A percentile compares a stretch with the other conserved stretches of the same genome.
phyloP scores from a whole-genome alignment of 2,329 filamentous ascomycete species.

The Thelonectria olida region DNA sequence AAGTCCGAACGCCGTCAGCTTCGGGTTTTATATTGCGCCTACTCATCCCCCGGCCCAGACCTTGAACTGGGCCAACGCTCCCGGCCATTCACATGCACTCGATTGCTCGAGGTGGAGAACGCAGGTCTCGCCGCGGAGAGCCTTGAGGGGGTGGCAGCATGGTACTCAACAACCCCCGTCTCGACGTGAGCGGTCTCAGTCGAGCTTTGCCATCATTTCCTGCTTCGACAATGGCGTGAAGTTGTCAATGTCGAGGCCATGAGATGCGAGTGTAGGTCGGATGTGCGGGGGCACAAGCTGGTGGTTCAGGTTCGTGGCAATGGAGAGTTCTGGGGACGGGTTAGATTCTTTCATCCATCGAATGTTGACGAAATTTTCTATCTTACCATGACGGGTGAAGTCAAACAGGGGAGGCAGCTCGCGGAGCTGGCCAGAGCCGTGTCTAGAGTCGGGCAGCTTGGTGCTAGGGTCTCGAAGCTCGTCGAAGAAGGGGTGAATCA shows the following conservation, averaged over 20 bases:
- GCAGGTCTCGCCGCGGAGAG: slow-evolving; percentile 42
- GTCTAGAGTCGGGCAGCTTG: slow-evolving; percentile 91
- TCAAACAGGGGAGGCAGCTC: slow-evolving; percentile 91
- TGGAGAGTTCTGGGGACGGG: slow-evolving; percentile 82
- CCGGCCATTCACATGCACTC: slow-evolving; percentile 41
- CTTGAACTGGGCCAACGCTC: slow-evolving; percentile 41
- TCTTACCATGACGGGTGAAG: slow-evolving; percentile 91
- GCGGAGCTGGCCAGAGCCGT: slow-evolving; percentile 80
- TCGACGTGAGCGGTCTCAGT: slow-evolving; percentile 67
- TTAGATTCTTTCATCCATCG: slow-evolving; percentile 22
- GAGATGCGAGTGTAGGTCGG: slow-evolving; percentile 75
- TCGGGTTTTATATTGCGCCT: slow-evolving; percentile 42
- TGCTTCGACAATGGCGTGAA: slow-evolving; percentile 91
- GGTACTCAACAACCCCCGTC: slow-evolving; percentile 44
- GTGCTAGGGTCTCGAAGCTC: slow-evolving; percentile 93
- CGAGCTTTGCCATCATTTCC: slow-evolving; percentile 97
- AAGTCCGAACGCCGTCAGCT: slow-evolving; percentile 39
- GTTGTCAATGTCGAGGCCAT: slow-evolving; percentile 91
- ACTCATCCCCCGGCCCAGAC: slow-evolving; percentile 40
- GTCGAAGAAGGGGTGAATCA: slow-evolving; percentile 99
- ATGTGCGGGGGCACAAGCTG: slow-evolving; percentile 88
- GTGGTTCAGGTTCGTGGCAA: slow-evolving; percentile 85
- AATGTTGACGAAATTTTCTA: neutral
- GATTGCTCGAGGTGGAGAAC: slow-evolving; percentile 42
- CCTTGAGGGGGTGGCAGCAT: slow-evolving; percentile 42